Evolutionary conservation across 2,329 filamentous ascomycete species (phyloP).

Genomic region (Cylindrodendrum hubeiense): DNA sequence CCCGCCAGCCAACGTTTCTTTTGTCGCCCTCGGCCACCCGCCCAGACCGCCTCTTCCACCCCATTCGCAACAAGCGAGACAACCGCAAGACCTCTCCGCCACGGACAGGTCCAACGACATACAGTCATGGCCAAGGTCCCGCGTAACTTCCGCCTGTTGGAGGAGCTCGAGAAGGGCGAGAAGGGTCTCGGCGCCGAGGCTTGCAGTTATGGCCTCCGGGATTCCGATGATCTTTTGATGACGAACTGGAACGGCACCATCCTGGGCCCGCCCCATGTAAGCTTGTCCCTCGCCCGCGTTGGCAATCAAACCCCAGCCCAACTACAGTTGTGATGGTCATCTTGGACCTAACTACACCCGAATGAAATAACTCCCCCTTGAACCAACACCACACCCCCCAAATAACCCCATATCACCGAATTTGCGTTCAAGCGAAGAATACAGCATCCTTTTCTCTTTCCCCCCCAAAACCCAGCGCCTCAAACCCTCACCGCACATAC

Average conservation of each 20-base stretch:
- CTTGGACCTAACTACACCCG: not conserved
- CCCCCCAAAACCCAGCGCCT: not conserved
- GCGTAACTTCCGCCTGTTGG: slow-evolving; percentile 94
- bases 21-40: not conserved
- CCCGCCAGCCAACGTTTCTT: slow-evolving; percentile 1
- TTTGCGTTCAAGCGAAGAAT: not conserved
- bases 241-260: slow-evolving; percentile 99
- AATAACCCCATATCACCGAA: not conserved
- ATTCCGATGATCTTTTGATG: slow-evolving; percentile 95
- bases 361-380: not conserved
- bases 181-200: slow-evolving; percentile 97
- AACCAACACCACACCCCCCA: not conserved
- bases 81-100: not conserved
- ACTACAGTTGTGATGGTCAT: slow-evolving; percentile 4
- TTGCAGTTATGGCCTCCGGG: slow-evolving; percentile 95
- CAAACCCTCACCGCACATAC: not conserved
- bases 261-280: slow-evolving; percentile 92
- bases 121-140: slow-evolving; percentile 74
- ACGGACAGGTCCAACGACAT: slow-evolving; percentile 1
- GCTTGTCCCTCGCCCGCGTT: slow-evolving; percentile 48
- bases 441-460: not conserved
- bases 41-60: not conserved
- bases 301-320: not conserved
- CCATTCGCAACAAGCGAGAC: not conserved
- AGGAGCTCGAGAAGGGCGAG: slow-evolving; percentile 99